phyloP scores from a whole-genome alignment of 306 rosid species.

The Citrullus amarus region DNA sequence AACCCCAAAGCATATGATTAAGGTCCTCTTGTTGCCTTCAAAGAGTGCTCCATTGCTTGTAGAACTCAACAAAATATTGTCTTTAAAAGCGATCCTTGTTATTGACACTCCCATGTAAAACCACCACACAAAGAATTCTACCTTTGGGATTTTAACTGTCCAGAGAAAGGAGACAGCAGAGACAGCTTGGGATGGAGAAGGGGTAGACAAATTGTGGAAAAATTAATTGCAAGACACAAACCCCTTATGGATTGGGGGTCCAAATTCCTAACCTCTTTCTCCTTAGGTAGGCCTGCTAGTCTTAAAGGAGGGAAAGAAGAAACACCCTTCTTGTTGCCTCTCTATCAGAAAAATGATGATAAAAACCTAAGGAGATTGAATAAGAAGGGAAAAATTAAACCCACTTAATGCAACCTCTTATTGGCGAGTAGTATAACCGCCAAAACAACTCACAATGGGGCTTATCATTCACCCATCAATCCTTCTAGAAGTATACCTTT shows the following conservation, averaged over 20 bases:
- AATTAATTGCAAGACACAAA: too few species aligned
- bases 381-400: too few species aligned
- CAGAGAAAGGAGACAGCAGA: not conserved
- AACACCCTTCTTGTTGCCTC: too few species aligned
- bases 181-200: too few species aligned
- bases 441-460: not conserved
- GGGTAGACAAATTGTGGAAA: too few species aligned
- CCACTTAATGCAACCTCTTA: not conserved
- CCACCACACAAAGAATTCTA: not conserved
- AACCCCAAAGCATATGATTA: not conserved
- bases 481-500: not conserved
- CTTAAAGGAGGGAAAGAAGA: too few species aligned
- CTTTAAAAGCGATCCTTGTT: not conserved
- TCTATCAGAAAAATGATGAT: too few species aligned
- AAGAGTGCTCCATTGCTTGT: not conserved
- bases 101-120: not conserved
- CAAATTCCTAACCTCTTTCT: too few species aligned
- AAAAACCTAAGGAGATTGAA: too few species aligned
- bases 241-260: too few species aligned
- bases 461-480: not conserved
- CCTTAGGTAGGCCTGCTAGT: too few species aligned
- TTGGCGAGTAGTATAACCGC: not conserved
- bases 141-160: not conserved
- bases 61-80: not conserved
- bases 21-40: not conserved